phyloP scores from a whole-genome alignment of 83 land plant species.

The Picea abies region DNA sequence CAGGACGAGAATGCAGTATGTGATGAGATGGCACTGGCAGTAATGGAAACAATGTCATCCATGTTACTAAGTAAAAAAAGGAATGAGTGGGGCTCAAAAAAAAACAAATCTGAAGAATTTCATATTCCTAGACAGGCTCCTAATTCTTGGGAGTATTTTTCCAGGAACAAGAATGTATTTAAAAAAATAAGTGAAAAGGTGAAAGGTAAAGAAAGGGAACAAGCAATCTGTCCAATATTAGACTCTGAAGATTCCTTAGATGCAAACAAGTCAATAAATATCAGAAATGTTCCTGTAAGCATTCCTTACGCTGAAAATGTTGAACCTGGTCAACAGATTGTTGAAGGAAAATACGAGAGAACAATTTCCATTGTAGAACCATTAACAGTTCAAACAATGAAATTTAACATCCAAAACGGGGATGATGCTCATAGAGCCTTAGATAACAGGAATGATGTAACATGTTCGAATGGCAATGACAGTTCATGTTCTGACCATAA shows the following conservation, averaged over 20 bases:
- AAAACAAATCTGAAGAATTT: neutral
- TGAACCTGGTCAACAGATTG: neutral
- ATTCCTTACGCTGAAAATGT: neutral
- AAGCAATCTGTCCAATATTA: neutral
- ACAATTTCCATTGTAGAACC: neutral
- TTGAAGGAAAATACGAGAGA: neutral
- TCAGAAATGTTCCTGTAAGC: neutral
- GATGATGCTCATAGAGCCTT: neutral
- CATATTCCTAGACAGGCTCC: neutral
- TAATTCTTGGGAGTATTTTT: conserved; percentile 16
- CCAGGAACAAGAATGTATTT: neutral
- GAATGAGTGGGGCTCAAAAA: neutral
- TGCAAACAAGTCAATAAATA: neutral
- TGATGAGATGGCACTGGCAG: neutral
- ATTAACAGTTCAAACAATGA: conserved; percentile 7
- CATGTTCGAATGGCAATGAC: neutral
- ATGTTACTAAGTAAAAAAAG: neutral
- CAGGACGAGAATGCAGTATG: neutral
- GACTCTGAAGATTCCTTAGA: neutral
- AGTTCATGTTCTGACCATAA: neutral
- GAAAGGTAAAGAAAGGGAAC: neutral
- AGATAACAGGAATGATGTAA: neutral
- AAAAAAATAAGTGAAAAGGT: conserved; percentile 1
- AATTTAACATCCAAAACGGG: neutral
- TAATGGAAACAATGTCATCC: neutral